Conservation (phyloP, 768 basidiomycete species). For the Leucosporidium creatinivorum region DNA sequence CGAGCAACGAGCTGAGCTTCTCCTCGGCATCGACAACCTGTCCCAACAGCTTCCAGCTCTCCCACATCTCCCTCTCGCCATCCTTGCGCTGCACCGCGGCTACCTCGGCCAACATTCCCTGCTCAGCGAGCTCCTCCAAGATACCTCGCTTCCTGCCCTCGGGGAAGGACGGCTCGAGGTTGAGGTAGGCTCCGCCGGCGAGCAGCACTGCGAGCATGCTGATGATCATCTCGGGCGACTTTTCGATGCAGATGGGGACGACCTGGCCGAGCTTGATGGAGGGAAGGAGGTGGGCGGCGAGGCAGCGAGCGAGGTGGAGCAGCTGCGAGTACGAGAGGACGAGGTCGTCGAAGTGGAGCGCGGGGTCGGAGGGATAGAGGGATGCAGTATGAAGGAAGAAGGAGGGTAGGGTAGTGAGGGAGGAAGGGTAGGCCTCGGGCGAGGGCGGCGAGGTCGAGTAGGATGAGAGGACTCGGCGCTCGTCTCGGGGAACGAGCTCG, state of each 20-base stretch:
- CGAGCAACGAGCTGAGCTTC: background rate
- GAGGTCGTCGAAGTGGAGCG: constrained; percentile 18
- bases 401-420: constrained; percentile 2
- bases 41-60: too few relatives aligned
- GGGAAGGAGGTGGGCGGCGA: constrained; percentile 14
- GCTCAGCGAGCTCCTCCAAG: constrained; percentile 6
- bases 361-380: constrained; percentile 12
- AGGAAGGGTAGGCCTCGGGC: constrained; percentile 2
- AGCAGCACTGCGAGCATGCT: constrained; percentile 21
- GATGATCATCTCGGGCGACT: constrained; percentile 12
- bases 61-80: constrained; percentile 8
- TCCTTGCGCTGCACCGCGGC: constrained; percentile 13
- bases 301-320: constrained; percentile 5
- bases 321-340: constrained; percentile 18
- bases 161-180: constrained; percentile 30
- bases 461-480: background rate
- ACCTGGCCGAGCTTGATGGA: constrained; percentile 24
- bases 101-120: constrained; percentile 9
- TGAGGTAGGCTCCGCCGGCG: constrained; percentile 27
- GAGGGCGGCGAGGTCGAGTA: constrained; percentile 6
- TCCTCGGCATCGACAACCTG: background rate
- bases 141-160: constrained; percentile 20
- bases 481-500: constrained; percentile 6
- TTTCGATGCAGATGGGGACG: constrained; percentile 2
- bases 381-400: constrained; percentile 25